A percentile compares a stretch with the other conserved stretches of the same genome.
These are phyloP conservation scores for Tylopilus sp. DNA, from an alignment of 1,284 basidiomycete species.

Conservation along the genomic window DNA sequence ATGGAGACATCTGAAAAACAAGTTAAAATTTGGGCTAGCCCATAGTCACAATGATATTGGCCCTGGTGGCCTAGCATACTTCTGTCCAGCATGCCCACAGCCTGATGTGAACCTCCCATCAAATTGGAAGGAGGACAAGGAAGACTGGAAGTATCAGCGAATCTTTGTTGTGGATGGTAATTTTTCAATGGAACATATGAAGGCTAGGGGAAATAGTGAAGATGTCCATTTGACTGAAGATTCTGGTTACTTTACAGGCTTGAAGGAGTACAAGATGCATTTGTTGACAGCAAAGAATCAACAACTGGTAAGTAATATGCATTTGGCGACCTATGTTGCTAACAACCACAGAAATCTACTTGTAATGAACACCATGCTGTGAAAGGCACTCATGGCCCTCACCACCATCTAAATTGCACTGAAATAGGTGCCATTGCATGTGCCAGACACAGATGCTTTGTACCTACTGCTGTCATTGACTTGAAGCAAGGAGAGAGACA, in stretches of 20 bases:
- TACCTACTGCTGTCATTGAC: not conserved
- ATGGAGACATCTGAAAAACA: slow-evolving; percentile 12
- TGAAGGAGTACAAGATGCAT: too few relatives aligned
- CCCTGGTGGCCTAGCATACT: slow-evolving; percentile 17
- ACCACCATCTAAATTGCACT: not conserved
- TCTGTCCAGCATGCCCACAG: slow-evolving; percentile 26
- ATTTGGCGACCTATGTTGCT: not conserved
- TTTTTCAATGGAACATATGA: slow-evolving; percentile 23
- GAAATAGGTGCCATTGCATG: not conserved
- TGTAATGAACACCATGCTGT: not conserved
- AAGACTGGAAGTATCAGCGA: not conserved
- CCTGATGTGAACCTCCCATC: slow-evolving; percentile 7
- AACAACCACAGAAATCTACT: not conserved
- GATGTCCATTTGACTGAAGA: slow-evolving; percentile 28
- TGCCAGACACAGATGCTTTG: not conserved
- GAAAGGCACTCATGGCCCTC: not conserved
- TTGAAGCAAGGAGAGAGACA: not conserved
- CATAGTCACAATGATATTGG: not conserved
- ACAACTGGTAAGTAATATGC: not conserved
- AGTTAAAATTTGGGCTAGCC: slow-evolving; percentile 16
- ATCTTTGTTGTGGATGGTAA: slow-evolving; percentile 24
- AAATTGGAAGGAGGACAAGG: too few relatives aligned
- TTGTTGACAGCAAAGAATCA: too few relatives aligned
- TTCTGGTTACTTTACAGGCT: slow-evolving; percentile 9
- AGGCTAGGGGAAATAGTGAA: not conserved